These are phyloP conservation scores for Rhododendron henanense DNA, from an alignment of 148 eudicot genomes.

Conservation along the genomic window DNA sequence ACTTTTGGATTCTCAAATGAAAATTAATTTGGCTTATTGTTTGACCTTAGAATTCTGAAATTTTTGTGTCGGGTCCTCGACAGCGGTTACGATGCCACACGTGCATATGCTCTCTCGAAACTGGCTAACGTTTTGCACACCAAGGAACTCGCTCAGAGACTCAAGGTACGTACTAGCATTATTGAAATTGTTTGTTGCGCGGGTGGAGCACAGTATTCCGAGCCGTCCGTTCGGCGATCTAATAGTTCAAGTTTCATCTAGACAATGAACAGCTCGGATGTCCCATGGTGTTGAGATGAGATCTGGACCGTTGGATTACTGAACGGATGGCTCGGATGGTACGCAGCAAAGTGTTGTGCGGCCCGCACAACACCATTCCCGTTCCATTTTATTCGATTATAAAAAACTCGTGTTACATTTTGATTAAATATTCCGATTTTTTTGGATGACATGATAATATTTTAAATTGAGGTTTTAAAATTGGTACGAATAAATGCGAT, in stretches of 20 bases:
- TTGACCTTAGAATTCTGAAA: slow-evolving; percentile 16
- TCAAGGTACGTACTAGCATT: slow-evolving; percentile 27
- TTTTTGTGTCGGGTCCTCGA: neutral
- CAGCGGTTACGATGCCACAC: slow-evolving; percentile 81
- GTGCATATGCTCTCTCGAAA: slow-evolving; percentile 93
- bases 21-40: neutral
- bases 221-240: no score
- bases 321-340: accelerated
- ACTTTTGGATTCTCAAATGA: neutral
- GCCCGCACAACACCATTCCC: no score
- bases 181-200: no score
- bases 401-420: no score
- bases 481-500: neutral
- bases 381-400: no score
- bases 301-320: no score
- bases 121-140: slow-evolving; percentile 91
- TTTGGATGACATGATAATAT: neutral
- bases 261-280: no score
- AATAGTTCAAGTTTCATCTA: no score
- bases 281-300: no score
- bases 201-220: no score
- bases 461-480: no score
- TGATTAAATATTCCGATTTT: neutral
- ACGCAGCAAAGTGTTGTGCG: accelerated
- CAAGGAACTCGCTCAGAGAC: slow-evolving; percentile 67